Conservation (phyloP, 176 grass and related monocot genomes). For the Carex myosuroides region DNA sequence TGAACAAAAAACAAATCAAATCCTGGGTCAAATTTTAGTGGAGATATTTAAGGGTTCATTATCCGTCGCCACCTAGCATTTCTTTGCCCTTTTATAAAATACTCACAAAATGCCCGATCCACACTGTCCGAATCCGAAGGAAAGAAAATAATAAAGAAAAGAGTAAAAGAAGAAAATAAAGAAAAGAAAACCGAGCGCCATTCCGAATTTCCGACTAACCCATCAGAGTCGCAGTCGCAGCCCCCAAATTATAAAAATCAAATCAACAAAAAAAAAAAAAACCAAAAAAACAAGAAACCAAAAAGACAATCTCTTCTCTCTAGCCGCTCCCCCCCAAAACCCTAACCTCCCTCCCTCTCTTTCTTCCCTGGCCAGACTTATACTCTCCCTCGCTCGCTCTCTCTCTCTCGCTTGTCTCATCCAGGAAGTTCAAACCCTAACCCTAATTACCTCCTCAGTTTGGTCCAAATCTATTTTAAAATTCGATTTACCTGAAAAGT, state of each 20-base stretch:
- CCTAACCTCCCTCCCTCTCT: slow-evolving; percentile 33
- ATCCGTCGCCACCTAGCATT: neutral
- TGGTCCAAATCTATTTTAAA: neutral
- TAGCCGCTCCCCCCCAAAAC: slow-evolving; percentile 40
- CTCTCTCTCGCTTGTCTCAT: slow-evolving; percentile 11
- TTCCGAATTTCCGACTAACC: neutral
- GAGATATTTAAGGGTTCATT: neutral
- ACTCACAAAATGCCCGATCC: neutral
- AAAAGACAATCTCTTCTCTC: slow-evolving; percentile 16
- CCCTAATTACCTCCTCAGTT: neutral
- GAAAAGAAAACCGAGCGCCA: neutral
- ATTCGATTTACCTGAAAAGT: slow-evolving; percentile 17
- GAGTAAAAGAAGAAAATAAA: neutral
- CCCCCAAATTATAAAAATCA: slow-evolving; percentile 15
- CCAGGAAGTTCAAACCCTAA: slow-evolving; percentile 30
- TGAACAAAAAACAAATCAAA: neutral
- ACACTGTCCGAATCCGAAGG: neutral
- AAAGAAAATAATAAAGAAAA: neutral
- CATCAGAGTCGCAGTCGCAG: neutral
- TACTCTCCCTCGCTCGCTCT: neutral
- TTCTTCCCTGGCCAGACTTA: neutral
- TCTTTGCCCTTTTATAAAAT: neutral
- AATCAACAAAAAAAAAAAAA: neutral
- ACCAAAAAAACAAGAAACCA: neutral
- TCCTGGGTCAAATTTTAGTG: neutral